A percentile compares a stretch with the other conserved stretches of the same genome.
These are phyloP conservation scores for Fusarium devonianum DNA, from an alignment of 2,329 filamentous ascomycete genomes.

Conservation along the genomic window DNA sequence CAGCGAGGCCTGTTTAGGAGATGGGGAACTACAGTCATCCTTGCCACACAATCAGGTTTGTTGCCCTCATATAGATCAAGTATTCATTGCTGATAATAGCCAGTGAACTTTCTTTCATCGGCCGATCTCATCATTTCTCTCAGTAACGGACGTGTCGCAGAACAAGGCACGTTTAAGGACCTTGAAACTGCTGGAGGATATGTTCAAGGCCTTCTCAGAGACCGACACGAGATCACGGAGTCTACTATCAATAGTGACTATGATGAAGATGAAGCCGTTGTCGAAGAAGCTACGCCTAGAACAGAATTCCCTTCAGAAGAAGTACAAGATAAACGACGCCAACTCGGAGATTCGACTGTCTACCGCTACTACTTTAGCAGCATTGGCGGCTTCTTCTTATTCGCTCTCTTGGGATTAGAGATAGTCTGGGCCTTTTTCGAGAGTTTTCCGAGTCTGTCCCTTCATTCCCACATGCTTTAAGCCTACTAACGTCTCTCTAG, in stretches of 20 bases:
- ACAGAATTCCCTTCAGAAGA: conserved; percentile 20
- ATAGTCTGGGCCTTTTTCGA: conserved; percentile 41
- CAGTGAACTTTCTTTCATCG: conserved; percentile 44
- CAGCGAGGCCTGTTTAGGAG: conserved; percentile 39
- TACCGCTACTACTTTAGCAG: conserved; percentile 44
- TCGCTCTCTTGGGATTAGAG: conserved; percentile 32
- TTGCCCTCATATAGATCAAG: neutral
- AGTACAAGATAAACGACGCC: conserved; percentile 35
- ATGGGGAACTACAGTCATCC: conserved; percentile 46
- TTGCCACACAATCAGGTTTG: conserved; percentile 47
- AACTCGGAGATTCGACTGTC: conserved; percentile 41
- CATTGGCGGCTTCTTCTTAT: conserved; percentile 36
- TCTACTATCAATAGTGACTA: no score
- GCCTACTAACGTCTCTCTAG: conserved; percentile 16
- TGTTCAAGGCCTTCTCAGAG: conserved; percentile 6
- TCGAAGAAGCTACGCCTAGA: conserved; percentile 31
- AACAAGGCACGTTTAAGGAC: conserved; percentile 45
- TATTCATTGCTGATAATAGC: neutral
- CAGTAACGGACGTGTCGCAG: conserved; percentile 24
- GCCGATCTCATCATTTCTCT: conserved; percentile 38
- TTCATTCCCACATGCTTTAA: neutral
- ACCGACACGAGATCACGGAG: neutral
- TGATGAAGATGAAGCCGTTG: neutral
- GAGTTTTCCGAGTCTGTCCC: conserved; percentile 42
- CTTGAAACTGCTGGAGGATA: conserved; percentile 22